Evolutionary conservation across 306 rosid genomes (phyloP), one percentile per base, ranked within the genome.

Genomic region (Mimosa pudica): DNA sequence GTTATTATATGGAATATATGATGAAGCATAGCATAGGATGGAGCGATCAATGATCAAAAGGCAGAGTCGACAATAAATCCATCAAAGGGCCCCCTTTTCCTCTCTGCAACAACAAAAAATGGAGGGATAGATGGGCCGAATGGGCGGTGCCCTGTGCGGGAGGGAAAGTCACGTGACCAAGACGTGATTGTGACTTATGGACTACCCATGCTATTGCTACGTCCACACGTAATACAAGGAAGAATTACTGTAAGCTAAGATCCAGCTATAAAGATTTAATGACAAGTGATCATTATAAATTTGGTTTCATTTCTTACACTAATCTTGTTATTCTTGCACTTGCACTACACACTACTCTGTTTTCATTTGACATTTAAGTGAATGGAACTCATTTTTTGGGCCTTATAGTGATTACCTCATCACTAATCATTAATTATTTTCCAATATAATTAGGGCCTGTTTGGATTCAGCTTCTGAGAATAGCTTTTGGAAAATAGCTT

Each of bases 111-210:
- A 32, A 12, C 14, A 11, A 0, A 24, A 62, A 12, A 1, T 10
- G 30, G 6, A 35, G 3, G 57, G 41, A 45, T 0, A 13, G 78
- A 68, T 3, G 20, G 80, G 90, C 80, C 85, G 87, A 3, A 8
- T 51, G 81, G 90, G 84, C 87, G 89, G 88, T 88, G 92, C 89
- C 94, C 82, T 49, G 18, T 0, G 78, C 10, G 17, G 51, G 47
- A 78, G 84, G 92, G 85, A 78, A 90, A 80, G 63, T 55, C 92
- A 83, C 80, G 87, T 84, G 89, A 90, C 82, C 83, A 72, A 77
- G 92, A 86, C 83, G 81, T 82, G 88, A 79, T 70, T 41, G 51
- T 13, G 82, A 83, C 46, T 32, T 2, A 0, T 16, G 36, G 42
- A 38, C 42, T 35, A 24, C 33, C 33, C 6, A 33, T 45, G 71